A percentile compares a stretch with the other conserved stretches of the same genome.
phyloP scores from a whole-genome alignment of 805 yeast species.

The Lachancea thermotolerans region DNA sequence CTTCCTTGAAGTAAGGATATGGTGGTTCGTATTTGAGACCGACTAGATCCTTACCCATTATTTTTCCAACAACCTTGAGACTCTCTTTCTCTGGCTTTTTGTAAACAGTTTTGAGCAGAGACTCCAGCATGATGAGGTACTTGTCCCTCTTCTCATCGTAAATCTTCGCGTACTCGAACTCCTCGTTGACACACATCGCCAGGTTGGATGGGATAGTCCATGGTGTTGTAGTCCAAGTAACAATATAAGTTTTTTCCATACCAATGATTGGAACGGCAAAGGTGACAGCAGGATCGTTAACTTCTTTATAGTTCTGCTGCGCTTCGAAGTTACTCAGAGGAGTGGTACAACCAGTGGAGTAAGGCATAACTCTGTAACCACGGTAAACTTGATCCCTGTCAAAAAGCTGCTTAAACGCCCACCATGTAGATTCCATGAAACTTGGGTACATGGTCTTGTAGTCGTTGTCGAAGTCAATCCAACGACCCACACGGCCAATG shows the following conservation, averaged over 20 bases:
- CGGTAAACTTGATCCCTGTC: slow-evolving; percentile 86
- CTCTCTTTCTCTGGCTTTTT: slow-evolving; percentile 92
- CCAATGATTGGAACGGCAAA: slow-evolving; percentile 76
- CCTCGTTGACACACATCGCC: slow-evolving; percentile 86
- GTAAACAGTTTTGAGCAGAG: slow-evolving; percentile 75
- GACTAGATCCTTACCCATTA: slow-evolving; percentile 71
- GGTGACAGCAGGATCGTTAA: slow-evolving; percentile 93
- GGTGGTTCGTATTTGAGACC: slow-evolving; percentile 80
- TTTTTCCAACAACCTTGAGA: slow-evolving; percentile 70
- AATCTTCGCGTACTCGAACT: slow-evolving; percentile 85
- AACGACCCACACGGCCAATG: slow-evolving; percentile 91
- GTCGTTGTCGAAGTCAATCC: slow-evolving; percentile 99
- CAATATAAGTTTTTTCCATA: slow-evolving; percentile 75
- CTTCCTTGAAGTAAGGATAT: slow-evolving; percentile 71
- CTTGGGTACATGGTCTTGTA: slow-evolving; percentile 93
- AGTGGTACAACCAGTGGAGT: slow-evolving; percentile 94
- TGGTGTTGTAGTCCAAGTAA: slow-evolving; percentile 99
- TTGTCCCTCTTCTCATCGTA: slow-evolving; percentile 80
- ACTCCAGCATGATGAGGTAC: slow-evolving; percentile 78
- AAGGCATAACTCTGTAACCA: slow-evolving; percentile 97
- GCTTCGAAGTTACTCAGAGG: slow-evolving; percentile 97
- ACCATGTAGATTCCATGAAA: slow-evolving; percentile 98
- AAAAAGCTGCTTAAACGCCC: slow-evolving; percentile 89
- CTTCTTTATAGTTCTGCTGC: slow-evolving; percentile 96
- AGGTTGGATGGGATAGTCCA: slow-evolving; percentile 97